Evolutionary conservation across 805 yeast species (phyloP), one percentile per base, ranked within the genome.

Genomic region (Cyberlindnera bimundalis): DNA sequence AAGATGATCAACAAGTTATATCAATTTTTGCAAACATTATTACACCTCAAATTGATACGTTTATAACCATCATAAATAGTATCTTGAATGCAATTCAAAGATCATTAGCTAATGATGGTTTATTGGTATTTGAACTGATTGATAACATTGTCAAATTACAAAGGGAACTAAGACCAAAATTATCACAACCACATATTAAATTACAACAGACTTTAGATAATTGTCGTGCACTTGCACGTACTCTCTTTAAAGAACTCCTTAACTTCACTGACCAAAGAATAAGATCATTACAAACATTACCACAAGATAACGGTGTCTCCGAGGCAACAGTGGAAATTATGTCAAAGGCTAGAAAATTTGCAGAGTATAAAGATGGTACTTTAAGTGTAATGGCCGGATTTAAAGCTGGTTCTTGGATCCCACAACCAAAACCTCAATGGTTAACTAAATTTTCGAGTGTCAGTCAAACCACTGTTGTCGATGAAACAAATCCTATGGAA

Each of bases 281-380:
- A 14, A 61, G 56, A 14, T 53, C 66, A n/a, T 56, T 77, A 41
- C 65, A 70, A 3, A 54, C 64, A 9, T 56, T 82, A 29, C 83
- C 87, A 10, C 71, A 72, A 34, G 96, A 87, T 46, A 75, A 73
- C 50, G 84, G 85, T 38, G 76, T 87, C 33, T 73, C 84, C 31
- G 89, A 81, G 52, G 71, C 79, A 13, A 81, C 86, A 0, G 80
- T 81, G n/a, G 91, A 84, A 43, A 64, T 80, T 8, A 76, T 85
- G 67, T 78, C 89, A 1, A 71, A 79, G 43, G 64, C 88, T 37
- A 70, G 87, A 33, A 76, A 77, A 38, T 67, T 86, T 25, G 71
- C 84, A 21, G 87, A 80, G 43, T 81, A 77, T 55, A 69, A 71
- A 35, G 68, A 67, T 12, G 78, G 84, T 14, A 71, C 79, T 18